A percentile compares a stretch with the other conserved stretches of the same genome.
phyloP scores from a whole-genome alignment of 2,329 filamentous ascomycete genomes.

The Cladosporium oxysporum region DNA sequence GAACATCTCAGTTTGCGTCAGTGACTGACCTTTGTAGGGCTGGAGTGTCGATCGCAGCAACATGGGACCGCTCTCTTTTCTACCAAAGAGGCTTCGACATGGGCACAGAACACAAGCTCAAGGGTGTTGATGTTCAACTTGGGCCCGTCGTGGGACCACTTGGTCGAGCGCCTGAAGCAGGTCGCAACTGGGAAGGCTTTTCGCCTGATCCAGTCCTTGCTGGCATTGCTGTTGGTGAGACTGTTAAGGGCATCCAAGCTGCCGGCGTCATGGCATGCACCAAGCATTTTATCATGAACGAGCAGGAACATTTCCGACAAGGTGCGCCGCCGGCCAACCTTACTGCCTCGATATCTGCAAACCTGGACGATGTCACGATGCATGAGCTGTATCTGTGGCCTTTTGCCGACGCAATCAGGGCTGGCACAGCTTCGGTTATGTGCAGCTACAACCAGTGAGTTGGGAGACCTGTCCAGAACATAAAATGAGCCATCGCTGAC shows the following conservation, averaged over 20 bases:
- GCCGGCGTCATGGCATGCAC: slow-evolving; percentile 53
- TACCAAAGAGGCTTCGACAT: slow-evolving; percentile 39
- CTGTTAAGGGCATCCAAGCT: slow-evolving; percentile 44
- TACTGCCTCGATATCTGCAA: too few species aligned
- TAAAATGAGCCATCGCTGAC: too few species aligned
- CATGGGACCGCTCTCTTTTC: slow-evolving; percentile 48
- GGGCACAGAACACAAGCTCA: slow-evolving; percentile 37
- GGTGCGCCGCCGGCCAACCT: too few species aligned
- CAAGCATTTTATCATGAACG: slow-evolving; percentile 37
- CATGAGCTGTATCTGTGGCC: too few species aligned
- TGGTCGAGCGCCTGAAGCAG: slow-evolving; percentile 34
- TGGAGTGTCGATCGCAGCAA: slow-evolving; percentile 79
- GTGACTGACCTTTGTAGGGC: slow-evolving; percentile 44
- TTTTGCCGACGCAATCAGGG: too few species aligned
- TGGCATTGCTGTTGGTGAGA: slow-evolving; percentile 33
- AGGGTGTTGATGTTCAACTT: slow-evolving; percentile 36
- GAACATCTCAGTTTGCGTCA: too few species aligned
- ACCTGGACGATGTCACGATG: too few species aligned
- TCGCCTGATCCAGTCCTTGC: slow-evolving; percentile 30
- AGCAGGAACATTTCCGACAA: slow-evolving; percentile 38
- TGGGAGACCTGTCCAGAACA: too few species aligned
- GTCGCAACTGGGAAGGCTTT: slow-evolving; percentile 37
- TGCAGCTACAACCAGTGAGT: too few species aligned
- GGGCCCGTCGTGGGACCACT: slow-evolving; percentile 51
- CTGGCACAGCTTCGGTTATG: too few species aligned